Conservation (phyloP, 768 basidiomycete genomes). For the Lactarius tabidus region DNA sequence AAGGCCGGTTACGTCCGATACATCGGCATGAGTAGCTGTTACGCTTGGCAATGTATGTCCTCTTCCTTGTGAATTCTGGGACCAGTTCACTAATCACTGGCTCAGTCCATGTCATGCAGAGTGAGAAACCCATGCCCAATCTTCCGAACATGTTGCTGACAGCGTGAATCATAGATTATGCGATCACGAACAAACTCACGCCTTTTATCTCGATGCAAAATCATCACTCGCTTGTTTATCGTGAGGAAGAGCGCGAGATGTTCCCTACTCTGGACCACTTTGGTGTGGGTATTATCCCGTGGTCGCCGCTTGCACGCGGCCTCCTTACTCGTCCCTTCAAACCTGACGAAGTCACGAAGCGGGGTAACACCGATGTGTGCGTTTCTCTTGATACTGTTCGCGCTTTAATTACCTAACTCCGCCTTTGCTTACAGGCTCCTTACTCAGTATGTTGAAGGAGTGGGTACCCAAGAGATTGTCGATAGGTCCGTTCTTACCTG, state of each 20-base stretch:
- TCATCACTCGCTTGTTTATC: constrained; percentile 35
- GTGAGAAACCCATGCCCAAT: constrained; percentile 6
- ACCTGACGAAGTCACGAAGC: not conserved
- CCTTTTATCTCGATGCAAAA: constrained; percentile 25
- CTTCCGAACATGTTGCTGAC: constrained; percentile 16
- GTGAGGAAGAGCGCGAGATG: constrained; percentile 39
- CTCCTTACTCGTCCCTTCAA: constrained; percentile 22
- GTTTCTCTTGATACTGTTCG: not conserved
- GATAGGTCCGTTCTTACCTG: constrained; percentile 11
- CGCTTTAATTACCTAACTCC: not conserved
- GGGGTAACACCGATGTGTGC: constrained; percentile 9
- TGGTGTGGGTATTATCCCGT: constrained; percentile 22
- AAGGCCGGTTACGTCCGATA: constrained; percentile 38
- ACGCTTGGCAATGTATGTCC: constrained; percentile 31
- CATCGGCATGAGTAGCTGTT: constrained; percentile 33
- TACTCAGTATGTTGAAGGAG: not conserved
- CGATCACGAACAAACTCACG: constrained; percentile 18
- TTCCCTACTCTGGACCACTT: constrained; percentile 32
- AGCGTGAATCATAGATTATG: constrained; percentile 22
- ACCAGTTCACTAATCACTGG: constrained; percentile 12
- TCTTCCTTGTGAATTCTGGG: not conserved
- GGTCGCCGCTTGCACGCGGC: constrained; percentile 23
- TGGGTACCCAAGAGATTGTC: constrained; percentile 19
- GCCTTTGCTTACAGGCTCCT: constrained; percentile 1
- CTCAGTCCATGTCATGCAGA: constrained; percentile 24